These are phyloP conservation scores for Cyclotella choctawhatcheeana DNA, from an alignment of 108 stramenopile genomes.

Conservation along the genomic window DNA sequence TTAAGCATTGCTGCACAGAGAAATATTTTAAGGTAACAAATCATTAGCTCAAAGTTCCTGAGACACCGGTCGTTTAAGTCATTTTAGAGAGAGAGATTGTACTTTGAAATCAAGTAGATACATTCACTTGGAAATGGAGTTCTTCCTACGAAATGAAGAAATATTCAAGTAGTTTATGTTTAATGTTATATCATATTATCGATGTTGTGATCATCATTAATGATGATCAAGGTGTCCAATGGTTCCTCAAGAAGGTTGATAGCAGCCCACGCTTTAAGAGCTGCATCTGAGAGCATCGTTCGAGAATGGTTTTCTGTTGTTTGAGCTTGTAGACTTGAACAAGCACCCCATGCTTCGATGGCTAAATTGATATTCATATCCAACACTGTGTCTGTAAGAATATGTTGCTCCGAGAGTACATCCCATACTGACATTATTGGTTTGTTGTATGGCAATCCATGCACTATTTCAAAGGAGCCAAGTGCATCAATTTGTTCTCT, in stretches of 20 bases:
- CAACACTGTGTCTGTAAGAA: conserved; percentile 28
- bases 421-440: conserved; percentile 25
- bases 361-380: conserved; percentile 27
- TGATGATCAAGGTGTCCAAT: conserved; percentile 22
- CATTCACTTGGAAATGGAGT: too few relatives aligned
- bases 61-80: too few relatives aligned
- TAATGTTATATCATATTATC: too few relatives aligned
- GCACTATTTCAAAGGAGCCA: conserved; percentile 24
- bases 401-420: conserved; percentile 26
- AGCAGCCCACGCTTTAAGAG: conserved; percentile 35
- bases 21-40: too few relatives aligned
- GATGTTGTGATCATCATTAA: conserved; percentile 6
- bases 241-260: conserved; percentile 32
- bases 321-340: neutral
- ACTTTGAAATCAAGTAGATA: too few relatives aligned
- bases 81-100: too few relatives aligned
- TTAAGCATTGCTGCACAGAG: too few relatives aligned
- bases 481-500: conserved; percentile 43
- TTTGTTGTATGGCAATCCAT: neutral
- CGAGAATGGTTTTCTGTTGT: conserved; percentile 7
- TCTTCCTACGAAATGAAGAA: too few relatives aligned
- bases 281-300: conserved; percentile 18
- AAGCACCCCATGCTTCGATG: conserved; percentile 29
- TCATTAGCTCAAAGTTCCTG: too few relatives aligned
- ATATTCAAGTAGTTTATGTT: too few relatives aligned